Conservation (phyloP, 2,329 filamentous ascomycete species). For the Cercospora sp. region DNA sequence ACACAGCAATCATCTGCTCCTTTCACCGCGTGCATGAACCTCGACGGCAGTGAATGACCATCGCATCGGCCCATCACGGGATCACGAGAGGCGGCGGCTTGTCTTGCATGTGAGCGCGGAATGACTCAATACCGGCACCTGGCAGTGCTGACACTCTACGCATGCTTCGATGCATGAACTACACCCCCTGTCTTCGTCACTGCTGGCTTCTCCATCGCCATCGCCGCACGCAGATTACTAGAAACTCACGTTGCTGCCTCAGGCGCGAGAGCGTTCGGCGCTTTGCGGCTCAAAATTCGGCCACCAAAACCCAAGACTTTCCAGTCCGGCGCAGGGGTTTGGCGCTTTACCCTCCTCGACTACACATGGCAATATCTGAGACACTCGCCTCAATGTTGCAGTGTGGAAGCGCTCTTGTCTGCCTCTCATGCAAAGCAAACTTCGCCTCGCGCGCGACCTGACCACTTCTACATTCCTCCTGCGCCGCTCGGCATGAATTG, state of each 20-base stretch:
- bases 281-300: not conserved
- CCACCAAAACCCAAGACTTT: not conserved
- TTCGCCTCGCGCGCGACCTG: not conserved
- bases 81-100: not conserved
- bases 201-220: not conserved
- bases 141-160: not conserved
- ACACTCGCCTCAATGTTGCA: constrained; percentile 4
- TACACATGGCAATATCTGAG: not conserved
- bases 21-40: not conserved
- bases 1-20: constrained; percentile 9
- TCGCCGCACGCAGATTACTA: not conserved
- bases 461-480: constrained; percentile 6
- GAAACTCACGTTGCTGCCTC: not conserved
- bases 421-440: not conserved
- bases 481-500: constrained; percentile 9
- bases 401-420: not conserved
- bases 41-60: constrained; percentile 2
- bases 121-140: constrained; percentile 4
- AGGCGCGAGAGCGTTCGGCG: not conserved
- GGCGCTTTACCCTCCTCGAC: not conserved
- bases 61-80: not conserved
- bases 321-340: not conserved
- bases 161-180: not conserved
- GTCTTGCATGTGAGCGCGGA: constrained; percentile 4
- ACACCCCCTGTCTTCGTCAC: not conserved